A percentile compares a stretch with the other conserved stretches of the same genome.
Conservation (phyloP, 2,329 filamentous ascomycete genomes). For the Xylaria sp. region DNA sequence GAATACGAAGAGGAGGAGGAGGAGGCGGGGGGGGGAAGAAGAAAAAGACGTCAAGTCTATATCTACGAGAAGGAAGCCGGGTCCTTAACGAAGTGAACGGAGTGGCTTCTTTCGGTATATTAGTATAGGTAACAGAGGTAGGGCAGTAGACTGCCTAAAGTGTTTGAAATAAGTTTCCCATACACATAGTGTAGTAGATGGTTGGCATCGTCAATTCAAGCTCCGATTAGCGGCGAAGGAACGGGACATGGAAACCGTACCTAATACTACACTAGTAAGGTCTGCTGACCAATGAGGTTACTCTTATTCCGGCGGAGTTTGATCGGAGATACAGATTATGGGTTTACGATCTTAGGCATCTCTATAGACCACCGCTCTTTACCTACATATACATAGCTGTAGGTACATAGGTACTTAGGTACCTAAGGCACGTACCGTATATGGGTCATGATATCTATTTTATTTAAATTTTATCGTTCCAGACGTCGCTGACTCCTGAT, state of each 20-base stretch:
- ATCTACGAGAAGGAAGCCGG: not conserved
- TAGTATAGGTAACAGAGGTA: not conserved
- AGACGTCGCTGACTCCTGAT: no score
- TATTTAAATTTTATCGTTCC: no score
- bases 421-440: no score
- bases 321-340: constrained; percentile 30
- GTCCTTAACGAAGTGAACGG: not conserved
- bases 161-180: not conserved
- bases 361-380: no score
- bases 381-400: no score
- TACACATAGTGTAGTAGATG: not conserved
- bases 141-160: not conserved
- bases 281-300: constrained; percentile 13
- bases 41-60: not conserved
- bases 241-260: not conserved
- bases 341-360: not conserved
- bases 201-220: constrained; percentile 7
- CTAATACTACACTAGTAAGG: not conserved
- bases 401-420: no score
- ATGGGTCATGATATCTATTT: no score
- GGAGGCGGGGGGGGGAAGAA: not conserved
- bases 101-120: not conserved
- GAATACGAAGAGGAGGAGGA: not conserved
- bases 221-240: constrained; percentile 33
- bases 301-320: constrained; percentile 29